phyloP scores from a whole-genome alignment of 169 alveolate species.

The Plasmodium gaboni region DNA sequence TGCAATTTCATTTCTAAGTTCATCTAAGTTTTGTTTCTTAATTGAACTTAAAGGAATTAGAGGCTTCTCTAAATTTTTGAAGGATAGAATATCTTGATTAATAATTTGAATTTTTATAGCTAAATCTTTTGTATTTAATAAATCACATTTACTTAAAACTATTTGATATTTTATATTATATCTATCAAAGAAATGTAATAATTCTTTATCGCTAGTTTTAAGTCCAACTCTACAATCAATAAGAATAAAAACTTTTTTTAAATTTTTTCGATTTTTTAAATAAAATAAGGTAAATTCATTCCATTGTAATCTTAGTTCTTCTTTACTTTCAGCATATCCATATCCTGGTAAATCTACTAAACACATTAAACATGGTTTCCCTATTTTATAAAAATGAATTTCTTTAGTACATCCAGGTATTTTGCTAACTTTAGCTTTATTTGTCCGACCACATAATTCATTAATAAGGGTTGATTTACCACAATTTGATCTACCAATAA shows the following conservation, averaged over 20 bases:
- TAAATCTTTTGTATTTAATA: conserved; percentile 69
- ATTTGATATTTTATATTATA: conserved; percentile 82
- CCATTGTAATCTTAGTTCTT: conserved; percentile 79
- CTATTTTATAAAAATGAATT: conserved; percentile 84
- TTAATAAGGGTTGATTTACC: conserved; percentile 86
- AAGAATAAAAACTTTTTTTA: conserved; percentile 81
- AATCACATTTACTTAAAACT: conserved; percentile 85
- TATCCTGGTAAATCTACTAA: conserved; percentile 89
- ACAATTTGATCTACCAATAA: conserved; percentile 84
- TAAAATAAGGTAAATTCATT: conserved; percentile 84
- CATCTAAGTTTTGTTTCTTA: conserved; percentile 83
- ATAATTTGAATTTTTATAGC: conserved; percentile 68
- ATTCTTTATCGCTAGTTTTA: conserved; percentile 82
- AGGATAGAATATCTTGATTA: conserved; percentile 73
- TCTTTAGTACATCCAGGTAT: conserved; percentile 85
- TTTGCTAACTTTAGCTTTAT: conserved; percentile 77
- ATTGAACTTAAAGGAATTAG: conserved; percentile 83
- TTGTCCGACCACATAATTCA: conserved; percentile 83
- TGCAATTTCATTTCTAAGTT: conserved; percentile 79
- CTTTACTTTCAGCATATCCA: conserved; percentile 81
- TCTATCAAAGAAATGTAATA: conserved; percentile 82
- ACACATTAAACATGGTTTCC: conserved; percentile 82
- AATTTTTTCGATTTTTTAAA: conserved; percentile 79
- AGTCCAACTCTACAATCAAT: conserved; percentile 85
- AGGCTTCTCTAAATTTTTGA: conserved; percentile 75